Conservation (phyloP, 2,329 filamentous ascomycete genomes). For the Reticulascus tulasneorum region DNA sequence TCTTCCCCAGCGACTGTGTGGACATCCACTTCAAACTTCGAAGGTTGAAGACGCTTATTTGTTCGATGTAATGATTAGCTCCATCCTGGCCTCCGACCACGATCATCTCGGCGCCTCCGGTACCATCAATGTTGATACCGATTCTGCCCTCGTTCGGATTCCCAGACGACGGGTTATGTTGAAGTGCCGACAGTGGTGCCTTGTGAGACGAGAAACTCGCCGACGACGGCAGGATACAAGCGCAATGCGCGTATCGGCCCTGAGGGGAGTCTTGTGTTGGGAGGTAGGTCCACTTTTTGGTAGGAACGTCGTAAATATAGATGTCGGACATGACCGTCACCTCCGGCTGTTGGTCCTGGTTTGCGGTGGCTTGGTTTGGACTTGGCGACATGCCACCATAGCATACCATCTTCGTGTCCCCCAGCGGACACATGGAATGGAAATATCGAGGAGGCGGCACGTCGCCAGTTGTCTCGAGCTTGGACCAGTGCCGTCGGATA, state of each 20-base stretch:
- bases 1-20: conserved; percentile 80
- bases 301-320: conserved; percentile 85
- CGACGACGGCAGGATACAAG: conserved; percentile 83
- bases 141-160: conserved; percentile 84
- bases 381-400: conserved; percentile 97
- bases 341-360: conserved; percentile 70
- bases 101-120: conserved; percentile 93
- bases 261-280: conserved; percentile 78
- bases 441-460: conserved; percentile 91
- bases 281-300: conserved; percentile 80
- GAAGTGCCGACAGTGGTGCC: conserved; percentile 79
- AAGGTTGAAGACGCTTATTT: conserved; percentile 97
- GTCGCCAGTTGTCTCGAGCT: conserved; percentile 78
- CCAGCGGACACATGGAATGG: conserved; percentile 89
- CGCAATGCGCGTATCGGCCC: conserved; percentile 94
- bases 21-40: conserved; percentile 94
- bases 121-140: conserved; percentile 84
- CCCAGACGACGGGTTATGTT: conserved; percentile 80
- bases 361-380: conserved; percentile 40
- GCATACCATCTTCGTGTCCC: conserved; percentile 94
- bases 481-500: conserved; percentile 88
- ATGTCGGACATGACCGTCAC: conserved; percentile 98
- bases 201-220: conserved; percentile 81
- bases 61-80: conserved; percentile 97
- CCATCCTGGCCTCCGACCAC: conserved; percentile 95